A percentile compares a stretch with the other conserved stretches of the same genome.
These are phyloP conservation scores for Salicornia ramosissima DNA, from an alignment of 148 eudicot species.

Conservation along the genomic window DNA sequence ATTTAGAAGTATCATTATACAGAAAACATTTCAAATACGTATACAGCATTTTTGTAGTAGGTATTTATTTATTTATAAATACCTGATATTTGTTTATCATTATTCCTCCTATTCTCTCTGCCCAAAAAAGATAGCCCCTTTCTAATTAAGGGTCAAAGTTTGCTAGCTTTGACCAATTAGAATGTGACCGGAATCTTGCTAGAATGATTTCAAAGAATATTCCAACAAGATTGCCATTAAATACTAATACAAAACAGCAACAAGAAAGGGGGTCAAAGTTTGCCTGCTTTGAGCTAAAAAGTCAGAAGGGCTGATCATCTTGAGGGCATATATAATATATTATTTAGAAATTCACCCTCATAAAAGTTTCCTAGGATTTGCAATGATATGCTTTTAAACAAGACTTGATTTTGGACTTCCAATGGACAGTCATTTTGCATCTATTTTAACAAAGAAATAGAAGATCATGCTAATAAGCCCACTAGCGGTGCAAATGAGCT, in stretches of 20 bases:
- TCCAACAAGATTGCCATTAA: neutral
- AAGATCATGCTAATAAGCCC: neutral
- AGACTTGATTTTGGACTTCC: neutral
- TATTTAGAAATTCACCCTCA: neutral
- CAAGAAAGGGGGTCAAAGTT: neutral
- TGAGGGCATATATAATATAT: neutral
- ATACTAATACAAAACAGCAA: neutral
- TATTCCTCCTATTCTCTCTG: neutral
- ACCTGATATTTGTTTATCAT: no score
- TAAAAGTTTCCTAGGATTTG: neutral
- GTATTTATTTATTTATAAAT: no score
- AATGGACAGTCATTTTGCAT: neutral
- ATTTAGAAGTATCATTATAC: no score
- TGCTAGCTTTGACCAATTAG: neutral
- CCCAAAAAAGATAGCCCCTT: neutral
- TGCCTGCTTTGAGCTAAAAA: neutral
- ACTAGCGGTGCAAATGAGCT: no score
- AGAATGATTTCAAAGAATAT: neutral
- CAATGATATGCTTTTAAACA: no score
- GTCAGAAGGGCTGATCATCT: neutral
- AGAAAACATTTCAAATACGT: no score
- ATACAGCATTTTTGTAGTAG: no score
- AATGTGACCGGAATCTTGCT: neutral
- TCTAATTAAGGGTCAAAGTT: neutral
- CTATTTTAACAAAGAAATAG: neutral